Evolutionary conservation across 23 red algal species (phyloP).

Genomic region (Pyropia yezoensis): DNA sequence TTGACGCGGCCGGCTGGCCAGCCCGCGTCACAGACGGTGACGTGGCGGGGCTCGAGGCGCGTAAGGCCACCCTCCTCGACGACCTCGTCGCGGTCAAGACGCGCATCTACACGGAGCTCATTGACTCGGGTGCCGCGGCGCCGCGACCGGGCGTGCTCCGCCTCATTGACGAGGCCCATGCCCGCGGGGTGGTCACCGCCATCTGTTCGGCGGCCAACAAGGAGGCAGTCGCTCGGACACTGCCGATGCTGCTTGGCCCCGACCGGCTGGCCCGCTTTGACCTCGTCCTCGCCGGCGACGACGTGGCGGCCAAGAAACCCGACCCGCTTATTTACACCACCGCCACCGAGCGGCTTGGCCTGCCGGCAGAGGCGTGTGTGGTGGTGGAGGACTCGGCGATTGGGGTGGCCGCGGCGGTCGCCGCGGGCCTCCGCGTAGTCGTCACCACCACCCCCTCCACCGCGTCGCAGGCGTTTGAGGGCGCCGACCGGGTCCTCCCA

Average conservation of each 20-base stretch:
- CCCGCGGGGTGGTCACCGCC: slow-evolving; percentile 29
- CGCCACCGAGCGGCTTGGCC: slow-evolving; percentile 41
- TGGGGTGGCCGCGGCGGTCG: slow-evolving; percentile 64
- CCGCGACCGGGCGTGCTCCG: slow-evolving; percentile 63
- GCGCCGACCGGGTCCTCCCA: slow-evolving; percentile 53
- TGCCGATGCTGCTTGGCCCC: slow-evolving; percentile 45
- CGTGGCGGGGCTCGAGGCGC: neutral
- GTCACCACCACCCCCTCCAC: slow-evolving; percentile 88
- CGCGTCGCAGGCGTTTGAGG: slow-evolving; percentile 44
- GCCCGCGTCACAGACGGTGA: neutral
- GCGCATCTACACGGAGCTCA: slow-evolving; percentile 38
- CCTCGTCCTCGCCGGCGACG: slow-evolving; percentile 78
- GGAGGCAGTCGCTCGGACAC: slow-evolving; percentile 33
- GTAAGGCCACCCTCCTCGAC: slow-evolving; percentile 12
- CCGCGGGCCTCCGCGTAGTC: slow-evolving; percentile 62
- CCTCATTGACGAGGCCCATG: slow-evolving; percentile 73
- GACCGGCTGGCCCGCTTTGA: slow-evolving; percentile 51
- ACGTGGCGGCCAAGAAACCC: slow-evolving; percentile 77
- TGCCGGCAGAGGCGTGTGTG: slow-evolving; percentile 45
- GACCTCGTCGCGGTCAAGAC: slow-evolving; percentile 59
- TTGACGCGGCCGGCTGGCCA: slow-evolving; percentile 82
- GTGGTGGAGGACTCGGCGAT: slow-evolving; percentile 93
- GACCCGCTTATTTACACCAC: slow-evolving; percentile 92
- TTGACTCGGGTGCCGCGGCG: slow-evolving; percentile 16
- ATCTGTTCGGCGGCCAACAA: slow-evolving; percentile 89